These are phyloP conservation scores for Acer saccharum DNA, from an alignment of 345 rosid species.

Conservation along the genomic window DNA sequence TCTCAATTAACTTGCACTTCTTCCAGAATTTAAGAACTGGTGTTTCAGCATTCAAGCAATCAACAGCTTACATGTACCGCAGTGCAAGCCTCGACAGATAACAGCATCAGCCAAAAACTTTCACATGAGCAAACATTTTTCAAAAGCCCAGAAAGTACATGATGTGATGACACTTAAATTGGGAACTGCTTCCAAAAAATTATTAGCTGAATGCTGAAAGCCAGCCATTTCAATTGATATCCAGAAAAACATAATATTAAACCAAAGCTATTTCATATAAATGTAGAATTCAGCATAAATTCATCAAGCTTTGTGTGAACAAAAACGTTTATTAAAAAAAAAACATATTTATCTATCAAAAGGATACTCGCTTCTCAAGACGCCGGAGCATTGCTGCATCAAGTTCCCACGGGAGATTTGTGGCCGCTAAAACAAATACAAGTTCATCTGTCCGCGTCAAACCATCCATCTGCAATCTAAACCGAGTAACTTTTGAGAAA, in stretches of 20 bases:
- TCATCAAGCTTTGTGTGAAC: not conserved
- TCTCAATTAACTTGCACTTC: not conserved
- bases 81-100: not conserved
- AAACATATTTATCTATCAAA: conserved; percentile 13
- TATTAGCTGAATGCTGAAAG: not conserved
- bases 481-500: conserved; percentile 15
- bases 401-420: conserved; percentile 98
- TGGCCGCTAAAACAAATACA: conserved; percentile 95
- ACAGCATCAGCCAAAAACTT: not conserved
- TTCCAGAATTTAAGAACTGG: not conserved
- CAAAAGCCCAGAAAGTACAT: not conserved
- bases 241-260: not conserved
- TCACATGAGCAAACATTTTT: not conserved
- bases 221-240: not conserved
- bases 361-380: conserved; percentile 98
- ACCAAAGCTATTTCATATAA: not conserved
- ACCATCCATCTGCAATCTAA: conserved; percentile 92
- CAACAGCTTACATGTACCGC: not conserved
- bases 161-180: not conserved
- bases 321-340: not conserved
- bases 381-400: conserved; percentile 99
- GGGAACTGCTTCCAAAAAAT: not conserved
- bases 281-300: not conserved
- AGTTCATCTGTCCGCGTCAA: conserved; percentile 79
- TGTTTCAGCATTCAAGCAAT: not conserved